Evolutionary conservation across 106 monocot species (phyloP), one percentile per base, ranked within the genome.

Genomic region (Chionographis japonica): DNA sequence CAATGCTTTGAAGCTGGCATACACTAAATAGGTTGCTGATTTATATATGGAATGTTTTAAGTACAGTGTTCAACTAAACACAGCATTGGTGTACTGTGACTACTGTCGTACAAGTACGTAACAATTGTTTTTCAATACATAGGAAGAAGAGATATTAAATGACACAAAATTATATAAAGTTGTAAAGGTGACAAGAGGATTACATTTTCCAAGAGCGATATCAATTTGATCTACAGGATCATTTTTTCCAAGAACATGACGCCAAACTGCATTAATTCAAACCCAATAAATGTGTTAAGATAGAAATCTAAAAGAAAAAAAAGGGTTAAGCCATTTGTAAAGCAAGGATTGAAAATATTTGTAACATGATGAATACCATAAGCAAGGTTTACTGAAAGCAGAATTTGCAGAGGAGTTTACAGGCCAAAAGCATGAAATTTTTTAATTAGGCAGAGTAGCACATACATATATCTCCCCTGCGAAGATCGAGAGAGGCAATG

Each of bases 161-260:
- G 7, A 42, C 8, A 16, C 3, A 35, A 37, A 35, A 56, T 54
- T 37, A 38, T 0, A 6, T 40, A 75, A 70, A 54, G 41, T 58
- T 10, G 46, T 5, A 57, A 40, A 27, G 27, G 27, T 27, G 27
- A 27, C 27, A n/a, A n/a, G 27, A 27, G 27, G 27, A 27, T 85
- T 85, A 98, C 98, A 98, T 90, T 98, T 98, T 61, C 90, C 93
- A 68, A 90, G 80, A 63, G 93, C 75, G 52, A 98, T 78, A 63
- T 85, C 85, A 56, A 98, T 74, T 57, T 90, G 89, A 83, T 93
- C 85, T 13, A 98, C 40, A 46, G 11, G 38, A 49, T 98, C 98
- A 75, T 93, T 78, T 19, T 78, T 72, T 16, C 78, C 93, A 72
- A 98, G 84, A 9, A 88, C 81, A 77, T 93, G 90, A 12, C 98